Conservation (phyloP, 306 rosid species). For the Parietaria judaica region DNA sequence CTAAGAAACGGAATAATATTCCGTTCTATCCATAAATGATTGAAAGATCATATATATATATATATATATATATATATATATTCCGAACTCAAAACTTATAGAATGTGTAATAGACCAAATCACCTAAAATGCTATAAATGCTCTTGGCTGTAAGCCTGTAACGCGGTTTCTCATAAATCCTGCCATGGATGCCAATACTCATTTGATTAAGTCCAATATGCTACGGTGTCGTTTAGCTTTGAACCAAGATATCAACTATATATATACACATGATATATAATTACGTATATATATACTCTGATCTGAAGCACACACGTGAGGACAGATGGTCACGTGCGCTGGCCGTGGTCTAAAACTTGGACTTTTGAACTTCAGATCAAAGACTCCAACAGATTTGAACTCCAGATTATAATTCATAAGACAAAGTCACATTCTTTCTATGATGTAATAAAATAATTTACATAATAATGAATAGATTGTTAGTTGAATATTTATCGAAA, state of each 20-base stretch:
- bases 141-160: constrained; percentile 20
- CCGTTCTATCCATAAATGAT: neutral
- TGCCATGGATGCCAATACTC: neutral
- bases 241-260: neutral
- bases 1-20: too few species aligned
- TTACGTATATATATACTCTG: too few species aligned
- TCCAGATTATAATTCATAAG: too few species aligned
- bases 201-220: neutral
- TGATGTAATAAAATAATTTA: too few species aligned
- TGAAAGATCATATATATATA: too few species aligned
- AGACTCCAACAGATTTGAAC: neutral
- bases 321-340: neutral
- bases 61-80: too few species aligned
- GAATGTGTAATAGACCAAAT: neutral
- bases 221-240: constrained; percentile 3
- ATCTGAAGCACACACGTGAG: neutral
- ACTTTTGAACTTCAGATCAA: neutral
- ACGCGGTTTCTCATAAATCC: constrained; percentile 24
- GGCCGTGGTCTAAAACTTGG: constrained; percentile 6
- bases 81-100: too few species aligned
- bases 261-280: too few species aligned
- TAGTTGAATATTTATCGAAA: too few species aligned
- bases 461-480: too few species aligned
- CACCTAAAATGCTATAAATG: neutral
- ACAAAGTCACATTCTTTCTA: too few species aligned